Evolutionary conservation across 371 early-diverging fungal species (phyloP).

Genomic region (Mortierella sp.): DNA sequence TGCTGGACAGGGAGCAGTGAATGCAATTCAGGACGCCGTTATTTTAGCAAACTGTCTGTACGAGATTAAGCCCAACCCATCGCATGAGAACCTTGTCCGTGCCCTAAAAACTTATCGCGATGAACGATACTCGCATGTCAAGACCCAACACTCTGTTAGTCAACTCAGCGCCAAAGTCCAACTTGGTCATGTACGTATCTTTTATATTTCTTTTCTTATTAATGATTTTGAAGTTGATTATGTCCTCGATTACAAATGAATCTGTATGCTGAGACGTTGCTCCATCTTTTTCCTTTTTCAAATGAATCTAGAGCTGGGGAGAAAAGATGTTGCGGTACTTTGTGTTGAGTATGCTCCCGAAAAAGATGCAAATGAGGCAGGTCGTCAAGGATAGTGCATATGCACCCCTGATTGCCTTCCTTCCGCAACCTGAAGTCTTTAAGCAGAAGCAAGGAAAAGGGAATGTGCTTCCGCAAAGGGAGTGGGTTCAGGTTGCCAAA

Average conservation of each 20-base stretch:
- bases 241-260: neutral
- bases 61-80: conserved; percentile 21
- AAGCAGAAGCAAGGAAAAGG: neutral
- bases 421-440: neutral
- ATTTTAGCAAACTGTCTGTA: conserved; percentile 37
- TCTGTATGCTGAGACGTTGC: neutral
- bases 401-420: conserved; percentile 1
- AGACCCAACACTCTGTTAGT: conserved; percentile 19
- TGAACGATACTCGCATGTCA: conserved; percentile 27
- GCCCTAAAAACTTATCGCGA: conserved; percentile 33
- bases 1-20: conserved; percentile 36
- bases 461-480: neutral
- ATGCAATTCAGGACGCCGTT: conserved; percentile 39
- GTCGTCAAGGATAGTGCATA: conserved; percentile 5
- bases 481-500: neutral
- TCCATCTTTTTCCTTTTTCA: neutral
- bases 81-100: conserved; percentile 22
- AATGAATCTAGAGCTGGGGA: neutral
- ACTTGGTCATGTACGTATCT: conserved; percentile 26
- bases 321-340: conserved; percentile 16
- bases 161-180: conserved; percentile 32
- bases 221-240: too few relatives aligned
- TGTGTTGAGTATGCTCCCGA: conserved; percentile 10
- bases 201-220: too few relatives aligned
- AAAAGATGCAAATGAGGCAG: conserved; percentile 5